A percentile compares a stretch with the other conserved stretches of the same genome.
These are phyloP conservation scores for Fusarium paranaense DNA, from an alignment of 2,329 filamentous ascomycete species.

Conservation along the genomic window DNA sequence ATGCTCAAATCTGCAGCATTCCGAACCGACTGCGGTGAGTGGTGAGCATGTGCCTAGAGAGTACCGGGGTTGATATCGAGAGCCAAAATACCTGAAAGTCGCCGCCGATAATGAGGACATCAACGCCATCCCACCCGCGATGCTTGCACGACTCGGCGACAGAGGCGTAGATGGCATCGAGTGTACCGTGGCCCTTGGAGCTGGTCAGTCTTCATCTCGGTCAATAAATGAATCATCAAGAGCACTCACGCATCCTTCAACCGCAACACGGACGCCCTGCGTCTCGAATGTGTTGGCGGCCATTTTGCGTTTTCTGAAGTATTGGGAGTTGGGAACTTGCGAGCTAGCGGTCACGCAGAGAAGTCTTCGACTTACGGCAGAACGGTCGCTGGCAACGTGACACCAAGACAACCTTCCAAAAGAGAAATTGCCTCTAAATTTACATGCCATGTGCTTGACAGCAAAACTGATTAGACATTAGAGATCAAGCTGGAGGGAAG, in stretches of 20 bases:
- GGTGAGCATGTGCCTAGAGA: slow-evolving; percentile 7
- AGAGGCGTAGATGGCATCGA: slow-evolving; percentile 91
- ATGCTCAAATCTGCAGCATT: slow-evolving; percentile 89
- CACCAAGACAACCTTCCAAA: not conserved
- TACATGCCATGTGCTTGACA: not conserved
- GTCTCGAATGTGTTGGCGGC: slow-evolving; percentile 47
- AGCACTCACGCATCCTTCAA: slow-evolving; percentile 83
- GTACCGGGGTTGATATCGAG: not conserved
- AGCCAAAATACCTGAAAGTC: slow-evolving; percentile 80
- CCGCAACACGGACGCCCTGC: slow-evolving; percentile 76
- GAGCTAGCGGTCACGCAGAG: slow-evolving; percentile 22
- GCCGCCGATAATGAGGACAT: slow-evolving; percentile 93
- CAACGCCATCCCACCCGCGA: slow-evolving; percentile 83
- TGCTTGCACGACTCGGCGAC: slow-evolving; percentile 75
- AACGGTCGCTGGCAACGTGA: slow-evolving; percentile 2
- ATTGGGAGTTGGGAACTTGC: slow-evolving; percentile 31
- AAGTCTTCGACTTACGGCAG: slow-evolving; percentile 18
- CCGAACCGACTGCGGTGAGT: slow-evolving; percentile 74
- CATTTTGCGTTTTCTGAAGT: slow-evolving; percentile 42
- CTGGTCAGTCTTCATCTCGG: slow-evolving; percentile 31
- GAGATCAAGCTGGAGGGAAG: not conserved
- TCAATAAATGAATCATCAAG: not conserved
- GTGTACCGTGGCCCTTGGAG: slow-evolving; percentile 84
- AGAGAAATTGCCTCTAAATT: not conserved
- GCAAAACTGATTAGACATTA: not conserved